These are phyloP conservation scores for Colletotrichum godetiae DNA, from an alignment of 2,329 filamentous ascomycete species.

Conservation along the genomic window DNA sequence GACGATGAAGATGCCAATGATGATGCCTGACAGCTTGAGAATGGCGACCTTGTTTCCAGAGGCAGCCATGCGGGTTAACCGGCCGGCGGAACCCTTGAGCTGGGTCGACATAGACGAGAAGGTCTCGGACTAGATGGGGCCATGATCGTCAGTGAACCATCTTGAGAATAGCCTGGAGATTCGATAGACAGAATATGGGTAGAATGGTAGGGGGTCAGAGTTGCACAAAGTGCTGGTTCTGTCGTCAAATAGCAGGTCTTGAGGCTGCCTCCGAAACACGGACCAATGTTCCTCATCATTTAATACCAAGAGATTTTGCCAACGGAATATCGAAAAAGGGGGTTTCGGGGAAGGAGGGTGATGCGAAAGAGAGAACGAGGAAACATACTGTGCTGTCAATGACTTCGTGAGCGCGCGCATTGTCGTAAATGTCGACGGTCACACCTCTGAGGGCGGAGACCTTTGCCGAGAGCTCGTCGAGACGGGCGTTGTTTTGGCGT, in stretches of 20 bases:
- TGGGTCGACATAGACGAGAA: conserved; percentile 89
- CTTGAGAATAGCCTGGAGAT: no score
- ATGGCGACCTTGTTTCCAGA: conserved; percentile 92
- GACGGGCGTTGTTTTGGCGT: conserved; percentile 93
- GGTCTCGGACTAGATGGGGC: conserved; percentile 76
- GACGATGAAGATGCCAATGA: conserved; percentile 77
- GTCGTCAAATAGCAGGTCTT: conserved; percentile 90
- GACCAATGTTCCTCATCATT: conserved; percentile 92
- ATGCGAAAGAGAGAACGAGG: neutral
- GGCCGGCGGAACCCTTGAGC: conserved; percentile 84
- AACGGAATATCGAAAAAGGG: neutral
- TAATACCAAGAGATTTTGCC: conserved; percentile 34
- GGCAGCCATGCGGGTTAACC: conserved; percentile 90
- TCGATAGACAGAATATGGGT: neutral
- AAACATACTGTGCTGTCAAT: conserved; percentile 84
- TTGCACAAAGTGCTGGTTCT: conserved; percentile 76
- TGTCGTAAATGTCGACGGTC: conserved; percentile 98
- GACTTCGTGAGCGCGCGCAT: conserved; percentile 86
- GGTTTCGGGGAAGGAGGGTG: neutral
- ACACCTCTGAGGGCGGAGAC: conserved; percentile 92
- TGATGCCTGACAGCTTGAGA: conserved; percentile 86
- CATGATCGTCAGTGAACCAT: neutral
- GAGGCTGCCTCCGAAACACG: conserved; percentile 94
- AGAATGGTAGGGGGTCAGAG: conserved; percentile 66
- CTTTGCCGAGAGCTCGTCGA: conserved; percentile 90